Evolutionary conservation across 805 yeast species (phyloP).

Genomic region (Brettanomyces custersianus): DNA sequence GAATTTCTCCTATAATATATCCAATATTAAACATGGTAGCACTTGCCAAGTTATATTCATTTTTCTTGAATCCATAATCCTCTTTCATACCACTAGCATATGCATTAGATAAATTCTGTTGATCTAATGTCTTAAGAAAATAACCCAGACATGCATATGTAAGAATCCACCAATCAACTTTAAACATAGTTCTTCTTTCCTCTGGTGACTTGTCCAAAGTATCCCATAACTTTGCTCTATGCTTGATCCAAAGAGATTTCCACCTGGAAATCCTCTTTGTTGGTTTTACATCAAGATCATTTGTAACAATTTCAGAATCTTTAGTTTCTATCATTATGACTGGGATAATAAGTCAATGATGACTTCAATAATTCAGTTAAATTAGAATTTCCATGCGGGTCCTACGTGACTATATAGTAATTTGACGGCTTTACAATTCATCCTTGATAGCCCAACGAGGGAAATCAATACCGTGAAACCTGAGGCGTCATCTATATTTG

Average conservation of each 20-base stretch:
- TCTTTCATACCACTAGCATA: constrained; percentile 58
- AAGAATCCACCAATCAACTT: background rate
- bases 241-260: background rate
- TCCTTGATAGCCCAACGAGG: no score
- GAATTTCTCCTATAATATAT: constrained; percentile 39
- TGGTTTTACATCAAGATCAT: background rate
- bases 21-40: constrained; percentile 41
- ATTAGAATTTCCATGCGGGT: no score
- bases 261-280: background rate
- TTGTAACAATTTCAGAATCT: background rate
- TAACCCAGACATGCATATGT: background rate
- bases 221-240: constrained; percentile 1
- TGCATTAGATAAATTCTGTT: constrained; percentile 53
- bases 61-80: constrained; percentile 44
- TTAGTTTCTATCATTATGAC: no score
- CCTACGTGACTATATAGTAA: no score
- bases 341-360: no score
- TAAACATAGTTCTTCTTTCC: background rate
- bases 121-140: constrained; percentile 27
- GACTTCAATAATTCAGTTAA: no score
- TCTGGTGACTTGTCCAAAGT: constrained; percentile 1
- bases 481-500: no score
- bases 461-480: no score
- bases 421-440: no score
- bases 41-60: constrained; percentile 35